Evolutionary conservation across 2,329 filamentous ascomycete genomes (phyloP).

Genomic region (Myriosclerotinia scirpicola): DNA sequence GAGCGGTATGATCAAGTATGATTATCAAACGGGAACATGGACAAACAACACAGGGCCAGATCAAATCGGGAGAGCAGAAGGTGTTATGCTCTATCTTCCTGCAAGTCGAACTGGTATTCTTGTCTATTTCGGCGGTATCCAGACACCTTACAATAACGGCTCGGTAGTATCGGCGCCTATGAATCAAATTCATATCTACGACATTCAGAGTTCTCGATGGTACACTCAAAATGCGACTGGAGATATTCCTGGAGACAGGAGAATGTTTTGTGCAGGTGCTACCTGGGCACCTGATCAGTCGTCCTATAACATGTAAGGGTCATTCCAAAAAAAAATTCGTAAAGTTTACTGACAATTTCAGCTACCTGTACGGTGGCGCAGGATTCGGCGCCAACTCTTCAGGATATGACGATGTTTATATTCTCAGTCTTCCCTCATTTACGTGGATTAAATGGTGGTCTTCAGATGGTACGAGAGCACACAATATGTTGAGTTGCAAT

Average conservation of each 20-base stretch:
- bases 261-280: constrained; percentile 61
- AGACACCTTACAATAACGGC: constrained; percentile 47
- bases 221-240: constrained; percentile 59
- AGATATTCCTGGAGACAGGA: constrained; percentile 51
- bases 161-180: constrained; percentile 48
- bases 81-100: constrained; percentile 59
- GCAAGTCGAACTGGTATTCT: constrained; percentile 59
- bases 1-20: constrained; percentile 55
- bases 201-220: constrained; percentile 60
- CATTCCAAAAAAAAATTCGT: background rate
- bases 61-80: constrained; percentile 55
- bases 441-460: constrained; percentile 58
- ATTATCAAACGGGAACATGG: constrained; percentile 53
- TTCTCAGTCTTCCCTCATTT: constrained; percentile 62
- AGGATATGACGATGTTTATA: constrained; percentile 62
- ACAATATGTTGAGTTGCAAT: constrained; percentile 55
- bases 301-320: constrained; percentile 62
- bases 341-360: constrained; percentile 37
- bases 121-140: constrained; percentile 61
- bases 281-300: constrained; percentile 59
- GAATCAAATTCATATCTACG: constrained; percentile 58
- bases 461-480: constrained; percentile 45
- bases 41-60: constrained; percentile 57
- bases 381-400: constrained; percentile 48
- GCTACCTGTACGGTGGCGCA: constrained; percentile 61